Evolutionary conservation across 306 rosid genomes (phyloP), one percentile per base, ranked within the genome.

Genomic region (Cucurbita ficifolia): DNA sequence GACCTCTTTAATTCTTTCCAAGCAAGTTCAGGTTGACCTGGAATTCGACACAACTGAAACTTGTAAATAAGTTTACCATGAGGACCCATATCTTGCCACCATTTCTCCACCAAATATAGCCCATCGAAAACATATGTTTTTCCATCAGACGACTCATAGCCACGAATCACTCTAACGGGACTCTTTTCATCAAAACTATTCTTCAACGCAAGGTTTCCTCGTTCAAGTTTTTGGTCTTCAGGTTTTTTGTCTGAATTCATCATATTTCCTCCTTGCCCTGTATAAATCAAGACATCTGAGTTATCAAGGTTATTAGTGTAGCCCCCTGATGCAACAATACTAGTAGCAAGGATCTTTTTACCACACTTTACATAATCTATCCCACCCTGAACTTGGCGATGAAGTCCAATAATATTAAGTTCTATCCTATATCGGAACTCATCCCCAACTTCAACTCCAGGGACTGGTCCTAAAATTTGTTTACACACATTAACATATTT

Each of bases 401-500:
- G 96, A 75, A 94, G 86, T 29, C 98, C 97, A 55, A 94, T 79
- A 35, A 90, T 76, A 79, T 73, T 82, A 45, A 94, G 98, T 82
- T 94, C 97, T 73, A 89, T 76, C 80, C 98, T 83, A 75, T 87
- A 90, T 52, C 90, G 96, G 64, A 94, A 94, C 78, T 93, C 96
- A 75, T 93, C 97, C 48, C 98, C 97, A 39, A 93, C 90, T 84
- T 93, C 98, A 69, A 90, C 87, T 70, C 98, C 98, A 2, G 97
- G 92, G 55, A 93, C 94, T 69, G 70, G 0, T 69, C 98, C 98
- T 76, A 90, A 21, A 39, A 93, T 86, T 60, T 84, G 83, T 73
- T 88, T 83, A 56, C 94, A 91, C 12, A 59, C 58, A 74, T 93
- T 93, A 73, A 89, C 76, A 80, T 79, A 84, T 77, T 82, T 89